Evolutionary conservation across 2,329 filamentous ascomycete genomes (phyloP).

Genomic region (Chaetomium sp.): DNA sequence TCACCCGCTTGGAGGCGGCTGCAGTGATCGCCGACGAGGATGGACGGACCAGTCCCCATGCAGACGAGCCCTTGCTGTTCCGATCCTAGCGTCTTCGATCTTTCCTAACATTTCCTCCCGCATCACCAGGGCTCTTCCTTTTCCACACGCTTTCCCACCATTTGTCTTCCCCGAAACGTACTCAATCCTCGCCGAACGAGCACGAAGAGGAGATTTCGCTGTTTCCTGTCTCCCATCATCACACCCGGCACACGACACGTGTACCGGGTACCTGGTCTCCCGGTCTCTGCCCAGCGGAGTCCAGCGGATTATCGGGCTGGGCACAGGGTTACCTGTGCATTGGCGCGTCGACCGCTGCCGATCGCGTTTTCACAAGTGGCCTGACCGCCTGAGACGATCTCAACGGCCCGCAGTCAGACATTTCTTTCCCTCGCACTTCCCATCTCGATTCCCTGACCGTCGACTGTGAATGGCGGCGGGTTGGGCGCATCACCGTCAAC

Average conservation of each 20-base stretch:
- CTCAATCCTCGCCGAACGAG: too few relatives aligned
- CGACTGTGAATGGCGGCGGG: too few relatives aligned
- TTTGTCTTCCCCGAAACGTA: too few relatives aligned
- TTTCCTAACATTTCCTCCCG: slow-evolving; percentile 6
- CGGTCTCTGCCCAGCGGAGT: not conserved
- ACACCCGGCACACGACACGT: not conserved
- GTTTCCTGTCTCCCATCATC: too few relatives aligned
- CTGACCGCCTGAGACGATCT: slow-evolving; percentile 18
- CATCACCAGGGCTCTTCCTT: not conserved
- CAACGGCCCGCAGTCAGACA: slow-evolving; percentile 18
- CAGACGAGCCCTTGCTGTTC: slow-evolving; percentile 14
- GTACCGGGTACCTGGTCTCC: not conserved
- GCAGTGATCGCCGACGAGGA: slow-evolving; percentile 25
- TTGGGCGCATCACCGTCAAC: too few relatives aligned
- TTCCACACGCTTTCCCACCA: too few relatives aligned
- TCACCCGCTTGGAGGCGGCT: slow-evolving; percentile 1
- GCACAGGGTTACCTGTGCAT: slow-evolving; percentile 1
- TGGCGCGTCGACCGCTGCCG: slow-evolving; percentile 12
- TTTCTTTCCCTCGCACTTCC: not conserved
- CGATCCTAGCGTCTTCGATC: slow-evolving; percentile 22
- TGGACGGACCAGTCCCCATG: slow-evolving; percentile 17
- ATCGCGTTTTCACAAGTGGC: slow-evolving; percentile 10
- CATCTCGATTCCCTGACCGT: too few relatives aligned
- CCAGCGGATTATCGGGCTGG: not conserved
- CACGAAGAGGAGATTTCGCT: not conserved